Evolutionary conservation across 768 basidiomycete species (phyloP), one percentile per base, ranked within the genome.

Genomic region (Lactarius hengduanensis): DNA sequence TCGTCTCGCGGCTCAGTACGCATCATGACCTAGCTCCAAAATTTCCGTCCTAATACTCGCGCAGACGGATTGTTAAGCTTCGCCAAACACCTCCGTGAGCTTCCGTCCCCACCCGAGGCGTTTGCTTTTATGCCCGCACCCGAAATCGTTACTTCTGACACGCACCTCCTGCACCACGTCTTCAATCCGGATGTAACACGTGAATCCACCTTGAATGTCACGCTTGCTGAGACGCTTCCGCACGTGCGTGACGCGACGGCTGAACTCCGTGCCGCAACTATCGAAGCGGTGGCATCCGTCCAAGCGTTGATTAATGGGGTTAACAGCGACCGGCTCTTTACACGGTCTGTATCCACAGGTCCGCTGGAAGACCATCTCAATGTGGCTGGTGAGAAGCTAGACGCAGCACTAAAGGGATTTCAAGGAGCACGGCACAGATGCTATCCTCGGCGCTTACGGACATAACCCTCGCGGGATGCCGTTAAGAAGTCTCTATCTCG

Each of bases 401-500:
- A 61, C 9, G 28, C 38, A 0, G 74, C 74, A 1, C 28, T 81
- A 41, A 69, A 68, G n/a, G 75, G 66, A n/a, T 20, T 82, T 80
- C 71, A 76, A 74, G 38, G 58, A 66, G 22, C 50, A 66, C 56
- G 28, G 73, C 75, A n/a, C 77, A 80, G 11, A 68, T 76, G 41
- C 68, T 66, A 56, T 61, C 84, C 20, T 70, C 81, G 20, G 75
- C 4, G 70, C 68, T 41, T 59, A 67, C 47, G 66, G 57, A 32
- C 20, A 55, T 3, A 63, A 47, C 53, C 62, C 58, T 18, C 58
- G 53, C 5, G 34, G 53, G 2, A 40, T 63, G 50, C 79, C 80
- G 16, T 73, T 78, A 22, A 74, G 78, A n/a, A 75, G 79, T 22
- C 78, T 87, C 9, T 83, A 83, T 73, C 63, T 82, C 36, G 77